phyloP scores from a whole-genome alignment of 495 filamentous ascomycete species.

The Tuber aestivum region DNA sequence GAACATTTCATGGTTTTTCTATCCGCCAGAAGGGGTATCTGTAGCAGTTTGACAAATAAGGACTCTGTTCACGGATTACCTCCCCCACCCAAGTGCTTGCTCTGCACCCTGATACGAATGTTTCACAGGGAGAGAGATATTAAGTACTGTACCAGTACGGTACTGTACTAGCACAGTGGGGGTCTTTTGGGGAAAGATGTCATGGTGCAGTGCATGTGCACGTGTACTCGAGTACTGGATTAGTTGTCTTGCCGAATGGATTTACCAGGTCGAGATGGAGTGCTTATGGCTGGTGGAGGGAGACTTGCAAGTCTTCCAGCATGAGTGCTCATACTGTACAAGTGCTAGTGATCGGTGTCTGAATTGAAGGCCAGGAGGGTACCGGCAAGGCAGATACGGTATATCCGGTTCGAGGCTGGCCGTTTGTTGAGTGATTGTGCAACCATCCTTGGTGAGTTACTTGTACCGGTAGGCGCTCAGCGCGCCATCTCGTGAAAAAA shows the following conservation, averaged over 20 bases:
- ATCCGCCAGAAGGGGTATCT: too few relatives aligned
- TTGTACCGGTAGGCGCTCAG: too few relatives aligned
- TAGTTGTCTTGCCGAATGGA: not conserved
- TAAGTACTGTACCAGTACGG: too few relatives aligned
- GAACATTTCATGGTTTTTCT: too few relatives aligned
- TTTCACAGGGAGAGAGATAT: not conserved
- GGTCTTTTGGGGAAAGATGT: not conserved
- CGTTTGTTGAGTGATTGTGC: too few relatives aligned
- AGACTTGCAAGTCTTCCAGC: not conserved
- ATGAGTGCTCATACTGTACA: too few relatives aligned
- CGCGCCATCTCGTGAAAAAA: too few relatives aligned
- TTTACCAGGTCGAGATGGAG: not conserved
- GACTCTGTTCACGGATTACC: too few relatives aligned
- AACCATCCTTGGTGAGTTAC: too few relatives aligned
- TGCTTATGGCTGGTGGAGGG: not conserved
- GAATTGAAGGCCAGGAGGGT: too few relatives aligned
- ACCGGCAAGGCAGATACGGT: not conserved
- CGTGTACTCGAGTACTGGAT: not conserved
- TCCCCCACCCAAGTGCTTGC: not conserved
- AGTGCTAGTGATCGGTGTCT: not conserved
- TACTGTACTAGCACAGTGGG: not conserved
- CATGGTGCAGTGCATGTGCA: not conserved
- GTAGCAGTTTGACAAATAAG: too few relatives aligned
- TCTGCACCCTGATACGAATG: not conserved
- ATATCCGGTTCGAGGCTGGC: not conserved